Percentiles rank a stretch among this genome's conserved stretches.
Conservation (phyloP, 176 grass and related monocot species). For the Neostapfia colusana region DNA sequence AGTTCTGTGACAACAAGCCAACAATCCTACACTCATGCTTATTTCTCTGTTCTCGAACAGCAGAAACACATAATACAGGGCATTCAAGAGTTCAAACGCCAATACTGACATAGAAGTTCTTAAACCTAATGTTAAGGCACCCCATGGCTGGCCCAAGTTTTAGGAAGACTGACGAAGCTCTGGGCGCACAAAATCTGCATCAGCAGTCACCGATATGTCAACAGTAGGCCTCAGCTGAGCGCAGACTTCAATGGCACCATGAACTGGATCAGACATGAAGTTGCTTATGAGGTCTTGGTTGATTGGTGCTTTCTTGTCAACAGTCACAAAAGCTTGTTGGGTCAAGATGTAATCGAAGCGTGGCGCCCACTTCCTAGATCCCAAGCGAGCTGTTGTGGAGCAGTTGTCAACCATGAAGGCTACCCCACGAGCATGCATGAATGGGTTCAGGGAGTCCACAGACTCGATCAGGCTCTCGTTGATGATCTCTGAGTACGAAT, state of each 20-base stretch:
- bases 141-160: background rate
- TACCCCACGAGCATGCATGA: slow-evolving; percentile 93
- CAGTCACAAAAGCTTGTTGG: slow-evolving; percentile 78
- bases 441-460: slow-evolving; percentile 87
- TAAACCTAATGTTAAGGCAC: no score
- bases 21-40: slow-evolving; percentile 19
- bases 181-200: slow-evolving; percentile 89
- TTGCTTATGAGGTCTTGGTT: slow-evolving; percentile 95
- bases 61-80: slow-evolving; percentile 10
- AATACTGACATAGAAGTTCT: background rate
- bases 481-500: slow-evolving; percentile 84
- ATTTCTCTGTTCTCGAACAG: slow-evolving; percentile 22
- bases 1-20: slow-evolving; percentile 2
- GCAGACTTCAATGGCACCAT: slow-evolving; percentile 72
- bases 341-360: slow-evolving; percentile 88
- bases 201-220: slow-evolving; percentile 82
- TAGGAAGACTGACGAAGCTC: slow-evolving; percentile 65
- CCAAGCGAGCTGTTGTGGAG: slow-evolving; percentile 85
- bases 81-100: slow-evolving; percentile 10
- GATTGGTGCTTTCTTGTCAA: slow-evolving; percentile 58
- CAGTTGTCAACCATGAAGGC: slow-evolving; percentile 98
- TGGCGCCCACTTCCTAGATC: slow-evolving; percentile 89
- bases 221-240: slow-evolving; percentile 80
- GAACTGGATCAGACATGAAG: slow-evolving; percentile 75
- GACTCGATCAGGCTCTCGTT: slow-evolving; percentile 91